A percentile compares a stretch with the other conserved stretches of the same genome.
Conservation (phyloP, 345 rosid genomes). For the Eucalyptus virginea region DNA sequence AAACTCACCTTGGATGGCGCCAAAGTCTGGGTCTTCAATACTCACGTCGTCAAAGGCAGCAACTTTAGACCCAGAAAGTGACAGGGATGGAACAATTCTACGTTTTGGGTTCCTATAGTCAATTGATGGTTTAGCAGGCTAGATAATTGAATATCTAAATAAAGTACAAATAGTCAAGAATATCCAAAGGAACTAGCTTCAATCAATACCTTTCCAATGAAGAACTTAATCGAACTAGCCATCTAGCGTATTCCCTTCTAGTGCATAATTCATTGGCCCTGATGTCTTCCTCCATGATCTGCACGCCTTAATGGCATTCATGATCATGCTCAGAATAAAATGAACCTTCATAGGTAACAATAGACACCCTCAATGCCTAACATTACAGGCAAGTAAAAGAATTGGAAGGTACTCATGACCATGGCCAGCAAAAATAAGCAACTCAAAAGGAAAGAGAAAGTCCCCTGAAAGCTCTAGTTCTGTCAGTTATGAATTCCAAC, state of each 20-base stretch:
- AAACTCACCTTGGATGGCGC: slow-evolving; percentile 50
- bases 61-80: slow-evolving; percentile 43
- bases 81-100: slow-evolving; percentile 47
- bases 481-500: neutral
- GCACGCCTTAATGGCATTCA: slow-evolving; percentile 25
- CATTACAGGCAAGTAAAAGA: neutral
- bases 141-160: neutral
- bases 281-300: slow-evolving; percentile 65
- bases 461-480: neutral
- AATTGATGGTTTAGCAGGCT: neutral
- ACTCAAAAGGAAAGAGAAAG: neutral
- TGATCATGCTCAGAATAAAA: slow-evolving; percentile 22
- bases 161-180: neutral
- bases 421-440: neutral
- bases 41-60: slow-evolving; percentile 72
- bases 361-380: neutral
- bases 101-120: slow-evolving; percentile 53
- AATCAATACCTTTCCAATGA: slow-evolving; percentile 56
- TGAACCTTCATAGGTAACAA: neutral
- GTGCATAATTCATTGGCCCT: slow-evolving; percentile 64
- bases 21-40: slow-evolving; percentile 49
- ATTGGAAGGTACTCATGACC: neutral
- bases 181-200: neutral
- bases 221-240: slow-evolving; percentile 56
- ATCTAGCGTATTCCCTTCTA: slow-evolving; percentile 79